Evolutionary conservation across 257 asterid species (phyloP).

Genomic region (Solanum rostratum): DNA sequence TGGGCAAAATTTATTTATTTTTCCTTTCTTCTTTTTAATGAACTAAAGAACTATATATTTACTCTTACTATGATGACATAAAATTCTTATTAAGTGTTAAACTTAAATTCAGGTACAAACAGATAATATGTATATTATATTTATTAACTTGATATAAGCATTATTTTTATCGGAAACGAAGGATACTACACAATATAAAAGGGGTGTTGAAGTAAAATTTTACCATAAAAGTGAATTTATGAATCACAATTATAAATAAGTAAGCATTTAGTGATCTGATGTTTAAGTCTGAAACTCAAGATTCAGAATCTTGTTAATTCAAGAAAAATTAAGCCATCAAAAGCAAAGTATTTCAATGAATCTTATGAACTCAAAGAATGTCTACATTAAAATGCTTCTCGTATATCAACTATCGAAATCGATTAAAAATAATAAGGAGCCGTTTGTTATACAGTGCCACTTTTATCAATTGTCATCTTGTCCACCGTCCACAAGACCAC

Average conservation of each 20-base stretch:
- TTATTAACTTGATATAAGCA: not conserved
- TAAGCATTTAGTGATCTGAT: not conserved
- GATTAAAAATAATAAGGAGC: not conserved
- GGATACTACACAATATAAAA: not conserved
- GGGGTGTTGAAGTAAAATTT: not conserved
- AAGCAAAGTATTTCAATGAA: not conserved
- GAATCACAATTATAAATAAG: not conserved
- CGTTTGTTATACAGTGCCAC: not conserved
- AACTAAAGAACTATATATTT: too few relatives aligned
- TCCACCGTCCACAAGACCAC: not conserved
- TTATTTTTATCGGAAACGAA: not conserved
- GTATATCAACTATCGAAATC: not conserved
- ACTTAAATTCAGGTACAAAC: rapidly evolving
- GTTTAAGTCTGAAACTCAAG: not conserved
- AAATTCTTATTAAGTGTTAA: too few relatives aligned
- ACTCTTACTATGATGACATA: too few relatives aligned
- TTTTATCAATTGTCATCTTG: not conserved
- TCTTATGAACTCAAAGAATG: not conserved
- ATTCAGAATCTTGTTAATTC: not conserved
- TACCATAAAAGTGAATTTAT: not conserved
- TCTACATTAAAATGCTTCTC: not conserved
- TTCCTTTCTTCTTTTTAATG: too few relatives aligned
- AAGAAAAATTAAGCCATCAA: not conserved
- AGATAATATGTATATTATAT: too few relatives aligned
- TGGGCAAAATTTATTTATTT: too few relatives aligned